phyloP scores from a whole-genome alignment of 805 yeast genomes.

The Teunomyces atbi region DNA sequence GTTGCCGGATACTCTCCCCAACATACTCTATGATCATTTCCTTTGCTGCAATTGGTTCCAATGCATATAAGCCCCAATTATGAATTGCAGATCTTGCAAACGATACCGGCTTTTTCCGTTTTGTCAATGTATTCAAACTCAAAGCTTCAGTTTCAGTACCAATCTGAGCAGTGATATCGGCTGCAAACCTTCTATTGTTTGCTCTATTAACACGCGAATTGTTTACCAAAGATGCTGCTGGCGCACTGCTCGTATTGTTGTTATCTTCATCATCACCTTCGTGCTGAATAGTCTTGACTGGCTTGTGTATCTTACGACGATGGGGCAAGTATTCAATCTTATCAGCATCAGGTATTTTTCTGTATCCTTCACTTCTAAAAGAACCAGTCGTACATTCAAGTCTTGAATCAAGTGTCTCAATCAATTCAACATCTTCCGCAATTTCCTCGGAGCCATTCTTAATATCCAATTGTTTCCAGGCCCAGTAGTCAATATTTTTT shows the following conservation, averaged over 20 bases:
- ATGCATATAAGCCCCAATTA: conserved; percentile 96
- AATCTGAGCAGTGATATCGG: conserved; percentile 80
- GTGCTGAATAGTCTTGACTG: conserved; percentile 71
- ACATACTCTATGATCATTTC: conserved; percentile 98
- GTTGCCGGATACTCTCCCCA: conserved; percentile 91
- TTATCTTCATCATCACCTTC: conserved; percentile 46
- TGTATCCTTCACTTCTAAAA: conserved; percentile 71
- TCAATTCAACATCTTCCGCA: conserved; percentile 24
- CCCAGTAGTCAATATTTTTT: conserved; percentile 55
- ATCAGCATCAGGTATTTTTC: conserved; percentile 66
- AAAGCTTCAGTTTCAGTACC: conserved; percentile 81
- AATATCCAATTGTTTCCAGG: conserved; percentile 55
- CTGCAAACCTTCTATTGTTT: conserved; percentile 82
- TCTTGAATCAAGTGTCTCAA: conserved; percentile 26
- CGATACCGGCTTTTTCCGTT: conserved; percentile 90
- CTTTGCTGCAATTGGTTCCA: conserved; percentile 91
- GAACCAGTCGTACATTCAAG: conserved; percentile 53
- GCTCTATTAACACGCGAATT: conserved; percentile 87
- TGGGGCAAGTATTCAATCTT: conserved; percentile 82
- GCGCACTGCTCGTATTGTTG: conserved; percentile 8
- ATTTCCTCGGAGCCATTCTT: conserved; percentile 23
- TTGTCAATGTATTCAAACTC: conserved; percentile 81
- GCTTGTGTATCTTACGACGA: conserved; percentile 64
- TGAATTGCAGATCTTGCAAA: conserved; percentile 97
- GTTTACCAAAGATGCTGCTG: conserved; percentile 26